phyloP scores from a whole-genome alignment of 441 rosid genomes.

The Bruguiera hainesii region DNA sequence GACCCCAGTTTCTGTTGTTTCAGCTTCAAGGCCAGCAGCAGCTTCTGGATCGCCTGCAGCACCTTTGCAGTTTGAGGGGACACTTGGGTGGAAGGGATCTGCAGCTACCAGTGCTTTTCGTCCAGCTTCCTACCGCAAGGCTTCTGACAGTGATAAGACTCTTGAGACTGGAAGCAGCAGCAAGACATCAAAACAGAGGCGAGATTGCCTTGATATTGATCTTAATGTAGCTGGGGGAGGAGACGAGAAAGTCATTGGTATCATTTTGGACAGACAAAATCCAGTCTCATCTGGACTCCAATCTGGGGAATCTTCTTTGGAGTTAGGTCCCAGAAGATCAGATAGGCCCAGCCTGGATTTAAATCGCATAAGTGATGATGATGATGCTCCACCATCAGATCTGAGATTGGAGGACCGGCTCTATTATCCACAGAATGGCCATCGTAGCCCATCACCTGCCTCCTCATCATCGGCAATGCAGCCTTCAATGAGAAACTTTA shows the following conservation, averaged over 20 bases:
- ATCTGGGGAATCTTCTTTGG: conserved; percentile 65
- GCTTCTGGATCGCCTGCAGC: conserved; percentile 58
- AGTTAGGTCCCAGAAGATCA: conserved; percentile 56
- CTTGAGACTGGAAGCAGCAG: conserved; percentile 35
- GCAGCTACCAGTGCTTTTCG: conserved; percentile 79
- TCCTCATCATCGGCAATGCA: conserved; percentile 75
- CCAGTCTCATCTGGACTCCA: conserved; percentile 50
- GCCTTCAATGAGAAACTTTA: conserved; percentile 69
- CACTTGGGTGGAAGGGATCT: conserved; percentile 76
- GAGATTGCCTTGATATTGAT: conserved; percentile 63
- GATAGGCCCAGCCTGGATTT: conserved; percentile 75
- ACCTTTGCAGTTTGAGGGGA: conserved; percentile 67
- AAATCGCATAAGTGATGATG: conserved; percentile 67
- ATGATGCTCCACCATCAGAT: conserved; percentile 49
- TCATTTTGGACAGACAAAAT: conserved; percentile 42
- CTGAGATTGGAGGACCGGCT: conserved; percentile 49
- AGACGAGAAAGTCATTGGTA: conserved; percentile 58
- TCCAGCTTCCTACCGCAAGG: conserved; percentile 60
- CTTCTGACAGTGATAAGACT: conserved; percentile 39
- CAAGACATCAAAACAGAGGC: conserved; percentile 45
- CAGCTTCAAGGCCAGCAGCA: conserved; percentile 57
- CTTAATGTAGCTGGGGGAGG: conserved; percentile 80
- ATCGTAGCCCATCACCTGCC: conserved; percentile 66
- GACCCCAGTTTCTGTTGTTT: conserved; percentile 50
- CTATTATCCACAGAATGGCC: conserved; percentile 50